phyloP scores from a whole-genome alignment of 2,329 filamentous ascomycete genomes.

The Zalaria sp. region DNA sequence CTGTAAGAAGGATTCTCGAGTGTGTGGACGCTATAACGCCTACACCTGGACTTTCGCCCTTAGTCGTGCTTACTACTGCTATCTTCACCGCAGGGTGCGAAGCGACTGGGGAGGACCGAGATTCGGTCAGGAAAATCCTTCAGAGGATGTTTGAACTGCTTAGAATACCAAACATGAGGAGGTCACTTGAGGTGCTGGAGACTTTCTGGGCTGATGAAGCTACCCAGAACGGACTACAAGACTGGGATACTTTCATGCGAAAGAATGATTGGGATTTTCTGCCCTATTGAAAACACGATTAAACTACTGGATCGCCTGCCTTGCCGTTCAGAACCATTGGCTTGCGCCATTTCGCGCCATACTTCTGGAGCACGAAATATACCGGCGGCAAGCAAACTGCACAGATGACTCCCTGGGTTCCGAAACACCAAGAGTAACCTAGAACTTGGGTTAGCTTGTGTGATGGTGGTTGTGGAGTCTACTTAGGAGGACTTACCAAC shows the following conservation, averaged over 20 bases:
- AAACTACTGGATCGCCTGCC: background rate
- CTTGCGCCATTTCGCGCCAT: background rate
- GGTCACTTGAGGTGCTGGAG: constrained; percentile 4
- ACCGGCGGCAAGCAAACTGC: background rate
- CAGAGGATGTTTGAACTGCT: constrained; percentile 4
- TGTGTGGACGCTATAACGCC: constrained; percentile 2
- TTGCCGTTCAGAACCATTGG: background rate
- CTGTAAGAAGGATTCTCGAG: constrained; percentile 1
- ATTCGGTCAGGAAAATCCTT: constrained; percentile 1
- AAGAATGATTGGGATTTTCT: constrained; percentile 6
- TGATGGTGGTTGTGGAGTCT: background rate
- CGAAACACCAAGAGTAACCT: background rate
- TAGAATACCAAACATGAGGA: constrained; percentile 2
- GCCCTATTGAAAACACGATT: constrained; percentile 3
- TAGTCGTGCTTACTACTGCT: constrained; percentile 5
- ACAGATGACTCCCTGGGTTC: background rate
- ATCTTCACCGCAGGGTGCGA: constrained; percentile 5
- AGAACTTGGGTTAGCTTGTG: background rate
- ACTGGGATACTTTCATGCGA: constrained; percentile 6
- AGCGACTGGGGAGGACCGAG: background rate
- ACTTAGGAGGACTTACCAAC: background rate
- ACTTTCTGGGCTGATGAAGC: constrained; percentile 3
- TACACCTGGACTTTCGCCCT: constrained; percentile 3
- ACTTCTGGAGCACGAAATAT: background rate
- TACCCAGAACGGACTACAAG: background rate